phyloP scores from a whole-genome alignment of 768 basidiomycete genomes.

The Kwoniella pini region DNA sequence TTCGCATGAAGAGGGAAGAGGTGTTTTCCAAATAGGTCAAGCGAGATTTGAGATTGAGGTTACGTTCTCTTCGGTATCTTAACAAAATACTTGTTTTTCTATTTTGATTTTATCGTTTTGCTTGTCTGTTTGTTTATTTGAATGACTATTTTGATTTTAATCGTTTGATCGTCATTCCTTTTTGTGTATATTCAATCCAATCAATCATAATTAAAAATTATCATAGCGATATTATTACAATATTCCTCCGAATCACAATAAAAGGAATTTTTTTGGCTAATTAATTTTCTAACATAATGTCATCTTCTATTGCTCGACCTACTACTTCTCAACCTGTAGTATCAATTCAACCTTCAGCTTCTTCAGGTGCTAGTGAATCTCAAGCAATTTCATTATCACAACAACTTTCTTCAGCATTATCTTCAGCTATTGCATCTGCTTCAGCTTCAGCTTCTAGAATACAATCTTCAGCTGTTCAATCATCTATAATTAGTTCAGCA shows the following conservation, averaged over 20 bases:
- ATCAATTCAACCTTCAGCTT: not conserved
- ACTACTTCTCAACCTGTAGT: slow-evolving; percentile 2
- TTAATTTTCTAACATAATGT: not conserved
- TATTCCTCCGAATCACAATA: no score
- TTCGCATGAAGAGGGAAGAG: not conserved
- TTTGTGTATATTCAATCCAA: no score
- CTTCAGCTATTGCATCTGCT: slow-evolving; percentile 12
- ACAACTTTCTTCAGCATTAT: slow-evolving; percentile 10
- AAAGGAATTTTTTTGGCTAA: not conserved
- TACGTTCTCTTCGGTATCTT: not conserved
- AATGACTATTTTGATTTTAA: no score
- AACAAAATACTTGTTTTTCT: no score
- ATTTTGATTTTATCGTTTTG: no score
- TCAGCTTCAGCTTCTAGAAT: slow-evolving; percentile 15
- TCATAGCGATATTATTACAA: no score
- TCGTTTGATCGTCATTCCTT: no score
- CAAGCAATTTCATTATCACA: slow-evolving; percentile 8
- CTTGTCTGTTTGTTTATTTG: no score
- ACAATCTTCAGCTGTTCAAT: slow-evolving; percentile 11
- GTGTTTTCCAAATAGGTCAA: not conserved
- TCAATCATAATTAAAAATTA: no score
- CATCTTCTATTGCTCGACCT: slow-evolving; percentile 4
- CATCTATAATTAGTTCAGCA: slow-evolving; percentile 13
- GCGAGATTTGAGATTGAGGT: not conserved
- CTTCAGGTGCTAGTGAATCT: not conserved